A percentile compares a stretch with the other conserved stretches of the same genome.
Conservation (phyloP, 345 rosid species). For the Murraya paniculata region DNA sequence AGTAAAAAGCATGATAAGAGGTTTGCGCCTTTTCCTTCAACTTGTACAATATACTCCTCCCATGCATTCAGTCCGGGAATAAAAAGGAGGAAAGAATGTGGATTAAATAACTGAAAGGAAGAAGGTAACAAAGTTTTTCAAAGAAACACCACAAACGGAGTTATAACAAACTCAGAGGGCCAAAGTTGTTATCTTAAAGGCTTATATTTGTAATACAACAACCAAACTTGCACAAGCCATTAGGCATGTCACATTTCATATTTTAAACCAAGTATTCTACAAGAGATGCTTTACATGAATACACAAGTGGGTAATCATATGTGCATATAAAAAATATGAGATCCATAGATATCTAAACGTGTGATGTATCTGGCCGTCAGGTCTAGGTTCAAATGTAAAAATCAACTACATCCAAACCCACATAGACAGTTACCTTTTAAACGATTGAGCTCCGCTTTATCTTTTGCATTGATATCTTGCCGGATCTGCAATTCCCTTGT, state of each 20-base stretch:
- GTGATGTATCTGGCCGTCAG: not conserved
- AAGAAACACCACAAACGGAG: not conserved
- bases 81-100: not conserved
- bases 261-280: not conserved
- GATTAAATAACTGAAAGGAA: not conserved
- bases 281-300: not conserved
- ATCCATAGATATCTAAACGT: not conserved
- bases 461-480: slow-evolving; percentile 63
- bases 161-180: not conserved
- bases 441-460: slow-evolving; percentile 58
- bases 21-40: not conserved
- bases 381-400: not conserved
- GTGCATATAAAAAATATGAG: not conserved
- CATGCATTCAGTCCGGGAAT: not conserved
- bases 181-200: not conserved
- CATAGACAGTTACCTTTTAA: slow-evolving; percentile 53
- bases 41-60: not conserved
- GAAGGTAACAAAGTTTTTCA: not conserved
- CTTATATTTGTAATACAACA: not conserved
- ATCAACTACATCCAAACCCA: not conserved
- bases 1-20: not conserved
- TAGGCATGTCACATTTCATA: not conserved
- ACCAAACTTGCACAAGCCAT: not conserved
- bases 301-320: not conserved
- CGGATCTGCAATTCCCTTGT: slow-evolving; percentile 56